These are phyloP conservation scores for Paramecium sonneborni DNA, from an alignment of 73 alveolate species.

Conservation along the genomic window DNA sequence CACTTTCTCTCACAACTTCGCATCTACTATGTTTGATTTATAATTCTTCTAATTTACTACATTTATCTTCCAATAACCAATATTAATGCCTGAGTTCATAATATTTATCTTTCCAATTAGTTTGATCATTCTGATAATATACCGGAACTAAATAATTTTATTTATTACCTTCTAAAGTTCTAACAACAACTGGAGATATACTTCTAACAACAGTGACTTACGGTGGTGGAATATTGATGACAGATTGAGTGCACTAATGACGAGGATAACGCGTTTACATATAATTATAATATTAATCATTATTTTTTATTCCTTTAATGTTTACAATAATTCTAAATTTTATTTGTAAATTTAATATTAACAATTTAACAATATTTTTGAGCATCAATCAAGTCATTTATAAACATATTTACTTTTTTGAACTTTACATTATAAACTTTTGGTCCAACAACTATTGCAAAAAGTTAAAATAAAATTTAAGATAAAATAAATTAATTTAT, in stretches of 20 bases:
- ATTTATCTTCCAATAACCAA: slow-evolving; percentile 10
- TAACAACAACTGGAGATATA: not conserved
- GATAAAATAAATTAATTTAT: too few relatives aligned
- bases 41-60: not conserved
- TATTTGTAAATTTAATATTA: not conserved
- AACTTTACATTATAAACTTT: too few relatives aligned
- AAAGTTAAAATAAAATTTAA: too few relatives aligned
- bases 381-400: too few relatives aligned
- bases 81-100: slow-evolving; percentile 4
- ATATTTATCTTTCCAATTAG: not conserved
- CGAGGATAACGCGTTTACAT: not conserved
- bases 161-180: slow-evolving; percentile 11
- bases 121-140: not conserved
- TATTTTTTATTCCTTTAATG: not conserved
- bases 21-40: slow-evolving; percentile 1
- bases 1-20: slow-evolving; percentile 31
- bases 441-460: too few relatives aligned
- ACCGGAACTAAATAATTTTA: not conserved
- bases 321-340: not conserved
- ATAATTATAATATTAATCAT: not conserved
- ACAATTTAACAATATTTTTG: too few relatives aligned
- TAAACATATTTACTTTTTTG: too few relatives aligned
- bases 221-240: not conserved
- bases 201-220: not conserved
- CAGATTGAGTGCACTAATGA: not conserved